Conservation (phyloP, 345 rosid species). For the Lepidium aucheri region DNA sequence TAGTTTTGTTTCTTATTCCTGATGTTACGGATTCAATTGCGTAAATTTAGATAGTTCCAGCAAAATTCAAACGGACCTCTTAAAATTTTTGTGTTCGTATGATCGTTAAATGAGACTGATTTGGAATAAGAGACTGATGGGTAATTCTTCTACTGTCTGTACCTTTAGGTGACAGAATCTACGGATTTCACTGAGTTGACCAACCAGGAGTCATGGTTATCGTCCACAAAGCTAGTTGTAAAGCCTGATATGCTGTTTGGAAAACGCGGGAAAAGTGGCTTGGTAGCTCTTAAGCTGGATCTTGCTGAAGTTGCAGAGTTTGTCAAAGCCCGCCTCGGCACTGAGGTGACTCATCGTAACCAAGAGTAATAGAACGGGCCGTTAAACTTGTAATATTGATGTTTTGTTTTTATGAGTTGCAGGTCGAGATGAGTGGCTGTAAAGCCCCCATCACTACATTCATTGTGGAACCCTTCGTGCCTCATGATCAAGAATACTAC, state of each 20-base stretch:
- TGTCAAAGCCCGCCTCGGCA: conserved; percentile 81
- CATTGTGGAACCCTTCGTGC: conserved; percentile 90
- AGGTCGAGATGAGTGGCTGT: conserved; percentile 96
- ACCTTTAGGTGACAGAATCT: conserved; percentile 60
- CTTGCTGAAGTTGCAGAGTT: conserved; percentile 95
- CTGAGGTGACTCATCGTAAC: conserved; percentile 43
- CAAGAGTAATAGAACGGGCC: not conserved
- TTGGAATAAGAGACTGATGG: not conserved
- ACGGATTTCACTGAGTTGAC: conserved; percentile 75
- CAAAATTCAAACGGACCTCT: not conserved
- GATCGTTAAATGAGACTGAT: not conserved
- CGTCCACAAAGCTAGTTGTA: conserved; percentile 79
- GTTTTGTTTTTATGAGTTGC: not conserved
- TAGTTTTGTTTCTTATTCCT: not conserved
- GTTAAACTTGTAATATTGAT: not conserved
- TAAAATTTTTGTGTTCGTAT: not conserved
- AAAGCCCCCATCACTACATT: conserved; percentile 89
- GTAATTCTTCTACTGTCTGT: not conserved
- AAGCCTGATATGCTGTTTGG: conserved; percentile 99
- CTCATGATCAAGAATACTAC: conserved; percentile 84
- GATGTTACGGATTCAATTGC: not conserved
- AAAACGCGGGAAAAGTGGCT: conserved; percentile 93
- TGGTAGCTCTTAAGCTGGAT: conserved; percentile 88
- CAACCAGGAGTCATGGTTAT: conserved; percentile 80
- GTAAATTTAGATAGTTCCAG: not conserved